Evolutionary conservation across 768 basidiomycete species (phyloP).

Genomic region (Amanita fuliginea): DNA sequence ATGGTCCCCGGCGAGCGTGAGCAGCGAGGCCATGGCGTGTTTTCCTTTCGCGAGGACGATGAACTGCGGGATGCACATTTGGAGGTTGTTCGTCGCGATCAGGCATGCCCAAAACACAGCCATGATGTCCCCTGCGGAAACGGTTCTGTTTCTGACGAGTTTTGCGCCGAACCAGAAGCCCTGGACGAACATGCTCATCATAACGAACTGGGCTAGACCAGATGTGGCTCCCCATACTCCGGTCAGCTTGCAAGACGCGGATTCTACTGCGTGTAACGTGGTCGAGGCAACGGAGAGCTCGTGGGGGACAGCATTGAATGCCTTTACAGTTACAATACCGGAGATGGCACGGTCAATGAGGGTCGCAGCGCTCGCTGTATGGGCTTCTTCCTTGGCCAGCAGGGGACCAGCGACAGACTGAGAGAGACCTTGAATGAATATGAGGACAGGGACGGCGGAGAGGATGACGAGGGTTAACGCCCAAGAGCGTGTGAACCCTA

Average conservation of each 20-base stretch:
- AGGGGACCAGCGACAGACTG: slow-evolving; percentile 61
- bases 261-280: slow-evolving; percentile 32
- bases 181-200: slow-evolving; percentile 90
- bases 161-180: slow-evolving; percentile 94
- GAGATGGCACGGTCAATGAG: slow-evolving; percentile 67
- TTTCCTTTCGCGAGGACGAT: slow-evolving; percentile 77
- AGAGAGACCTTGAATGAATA: slow-evolving; percentile 65
- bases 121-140: slow-evolving; percentile 73
- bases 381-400: slow-evolving; percentile 52
- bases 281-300: slow-evolving; percentile 33
- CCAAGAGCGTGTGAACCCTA: slow-evolving; percentile 76
- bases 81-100: slow-evolving; percentile 79
- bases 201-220: slow-evolving; percentile 66
- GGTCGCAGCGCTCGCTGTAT: slow-evolving; percentile 64
- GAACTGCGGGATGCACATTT: slow-evolving; percentile 77
- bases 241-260: slow-evolving; percentile 42
- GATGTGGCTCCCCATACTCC: slow-evolving; percentile 67
- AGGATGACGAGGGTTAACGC: slow-evolving; percentile 88
- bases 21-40: slow-evolving; percentile 58
- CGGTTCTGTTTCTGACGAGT: slow-evolving; percentile 70
- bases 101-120: slow-evolving; percentile 98
- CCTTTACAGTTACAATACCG: slow-evolving; percentile 85
- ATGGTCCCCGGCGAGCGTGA: slow-evolving; percentile 40
- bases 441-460: slow-evolving; percentile 74
- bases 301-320: slow-evolving; percentile 65